These are phyloP conservation scores for Gnomoniopsis smithogilvyi DNA, from an alignment of 2,329 filamentous ascomycete species.

Conservation along the genomic window DNA sequence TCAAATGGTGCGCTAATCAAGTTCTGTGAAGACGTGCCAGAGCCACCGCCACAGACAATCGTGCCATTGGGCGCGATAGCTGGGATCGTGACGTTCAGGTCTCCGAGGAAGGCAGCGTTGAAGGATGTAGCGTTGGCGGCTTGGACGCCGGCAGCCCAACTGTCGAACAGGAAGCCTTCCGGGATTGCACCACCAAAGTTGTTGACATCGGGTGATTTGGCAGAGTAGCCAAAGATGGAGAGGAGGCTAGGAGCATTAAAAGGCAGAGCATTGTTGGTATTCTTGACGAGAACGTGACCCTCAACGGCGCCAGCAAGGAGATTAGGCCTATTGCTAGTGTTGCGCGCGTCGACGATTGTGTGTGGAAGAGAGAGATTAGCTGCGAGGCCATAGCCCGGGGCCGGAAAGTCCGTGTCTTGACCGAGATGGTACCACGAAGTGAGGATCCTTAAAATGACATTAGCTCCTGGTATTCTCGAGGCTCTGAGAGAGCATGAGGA, in stretches of 20 bases:
- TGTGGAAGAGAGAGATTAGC: constrained; percentile 47
- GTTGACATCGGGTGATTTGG: constrained; percentile 41
- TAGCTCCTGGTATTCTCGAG: too few relatives aligned
- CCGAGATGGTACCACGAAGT: constrained; percentile 55
- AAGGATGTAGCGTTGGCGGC: constrained; percentile 30
- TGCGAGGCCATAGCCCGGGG: constrained; percentile 51
- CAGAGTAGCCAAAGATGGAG: constrained; percentile 62
- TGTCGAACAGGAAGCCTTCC: constrained; percentile 18
- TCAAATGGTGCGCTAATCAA: constrained; percentile 51
- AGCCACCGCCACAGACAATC: constrained; percentile 41
- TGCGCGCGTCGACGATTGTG: constrained; percentile 49
- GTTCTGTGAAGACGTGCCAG: constrained; percentile 36
- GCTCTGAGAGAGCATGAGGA: neutral
- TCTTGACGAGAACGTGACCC: constrained; percentile 64
- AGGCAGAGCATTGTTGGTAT: constrained; percentile 52
- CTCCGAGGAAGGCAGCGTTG: constrained; percentile 27
- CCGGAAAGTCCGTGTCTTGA: constrained; percentile 45
- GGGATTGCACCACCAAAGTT: constrained; percentile 19
- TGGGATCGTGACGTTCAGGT: constrained; percentile 17
- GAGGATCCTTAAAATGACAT: constrained; percentile 33
- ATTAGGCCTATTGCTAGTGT: constrained; percentile 37
- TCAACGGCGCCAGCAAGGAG: constrained; percentile 57
- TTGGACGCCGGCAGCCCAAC: constrained; percentile 39
- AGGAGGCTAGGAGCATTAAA: constrained; percentile 47
- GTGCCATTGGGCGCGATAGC: constrained; percentile 40